Evolutionary conservation across 2,329 filamentous ascomycete species (phyloP), one percentile per base, ranked within the genome.

Genomic region (Cercospora janseana): DNA sequence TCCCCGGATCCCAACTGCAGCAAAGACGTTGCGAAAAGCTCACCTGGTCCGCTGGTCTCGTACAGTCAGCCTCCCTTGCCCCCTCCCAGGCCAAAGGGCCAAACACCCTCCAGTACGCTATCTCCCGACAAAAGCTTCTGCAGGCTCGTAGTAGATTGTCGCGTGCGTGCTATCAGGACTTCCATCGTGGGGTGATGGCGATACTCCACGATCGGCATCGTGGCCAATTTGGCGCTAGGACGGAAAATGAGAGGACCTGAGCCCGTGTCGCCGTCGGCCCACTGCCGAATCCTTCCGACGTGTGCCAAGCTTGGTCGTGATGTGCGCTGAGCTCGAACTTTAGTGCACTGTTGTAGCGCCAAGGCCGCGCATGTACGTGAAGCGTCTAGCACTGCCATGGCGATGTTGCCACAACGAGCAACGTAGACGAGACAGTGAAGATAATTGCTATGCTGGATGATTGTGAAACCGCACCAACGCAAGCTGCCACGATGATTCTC

Each of bases 1-100:
- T 35, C 43, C 43, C 21, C 43, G 15, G 28, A 35, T 40, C 43
- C 29, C 43, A 46, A 46, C 43, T 26, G 28, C 43, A 35, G 43
- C 12, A 40, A 20, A 9, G 7, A 26, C 35, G 35, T 23, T n/a
- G n/a, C n/a, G n/a, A n/a, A n/a, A n/a, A 26, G 20, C 20, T 16
- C 34, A n/a, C 35, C 35, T 40, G 35, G 35, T 15, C 35, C 35
- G 35, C 35, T 24, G n/a, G n/a, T n/a, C n/a, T 40, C 35, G 35
- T 24, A 38, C 12, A 13, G 35, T 26, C 35, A 40, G 20, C 20
- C 23, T 15, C n/a, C n/a, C n/a, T n/a, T n/a, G n/a, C n/a, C n/a
- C n/a, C n/a, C n/a, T n/a, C n/a, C n/a, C n/a, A n/a, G n/a, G n/a
- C n/a, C n/a, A n/a, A n/a, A n/a, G n/a, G n/a, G n/a, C n/a, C n/a